Conservation (phyloP, 805 yeast species). For the Blastobotrys chiropterorum region DNA sequence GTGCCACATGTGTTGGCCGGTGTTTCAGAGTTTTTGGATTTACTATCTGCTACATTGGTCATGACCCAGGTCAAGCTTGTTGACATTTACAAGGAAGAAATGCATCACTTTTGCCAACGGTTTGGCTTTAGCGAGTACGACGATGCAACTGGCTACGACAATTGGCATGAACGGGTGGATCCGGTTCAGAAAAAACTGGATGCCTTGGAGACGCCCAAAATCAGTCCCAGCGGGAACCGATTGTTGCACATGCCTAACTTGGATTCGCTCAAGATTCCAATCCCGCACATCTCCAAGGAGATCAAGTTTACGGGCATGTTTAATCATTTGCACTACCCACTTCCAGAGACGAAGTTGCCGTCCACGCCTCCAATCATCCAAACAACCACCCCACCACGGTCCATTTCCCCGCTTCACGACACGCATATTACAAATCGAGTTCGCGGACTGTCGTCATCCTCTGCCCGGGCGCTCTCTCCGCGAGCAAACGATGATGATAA, state of each 20-base stretch:
- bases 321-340: not conserved
- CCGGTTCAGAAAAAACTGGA: not conserved
- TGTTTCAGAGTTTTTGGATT: constrained; percentile 29
- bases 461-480: constrained; percentile 23
- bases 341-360: not conserved
- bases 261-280: not conserved
- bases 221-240: not conserved
- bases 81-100: constrained; percentile 19
- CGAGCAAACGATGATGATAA: constrained; percentile 16
- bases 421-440: constrained; percentile 14
- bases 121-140: not conserved
- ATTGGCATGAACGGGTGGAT: not conserved
- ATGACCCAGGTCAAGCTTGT: constrained; percentile 24
- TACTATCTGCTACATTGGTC: constrained; percentile 25
- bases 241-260: not conserved
- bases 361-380: not conserved
- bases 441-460: constrained; percentile 23
- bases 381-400: not conserved
- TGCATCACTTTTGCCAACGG: constrained; percentile 5
- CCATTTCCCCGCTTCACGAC: constrained; percentile 2
- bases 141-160: not conserved
- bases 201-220: not conserved
- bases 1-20: constrained; percentile 26
- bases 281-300: constrained; percentile 1
- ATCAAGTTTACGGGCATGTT: not conserved